Percentiles rank a stretch among this genome's conserved stretches.
phyloP scores from a whole-genome alignment of 2,329 filamentous ascomycete genomes.

The Penicillium sp. region DNA sequence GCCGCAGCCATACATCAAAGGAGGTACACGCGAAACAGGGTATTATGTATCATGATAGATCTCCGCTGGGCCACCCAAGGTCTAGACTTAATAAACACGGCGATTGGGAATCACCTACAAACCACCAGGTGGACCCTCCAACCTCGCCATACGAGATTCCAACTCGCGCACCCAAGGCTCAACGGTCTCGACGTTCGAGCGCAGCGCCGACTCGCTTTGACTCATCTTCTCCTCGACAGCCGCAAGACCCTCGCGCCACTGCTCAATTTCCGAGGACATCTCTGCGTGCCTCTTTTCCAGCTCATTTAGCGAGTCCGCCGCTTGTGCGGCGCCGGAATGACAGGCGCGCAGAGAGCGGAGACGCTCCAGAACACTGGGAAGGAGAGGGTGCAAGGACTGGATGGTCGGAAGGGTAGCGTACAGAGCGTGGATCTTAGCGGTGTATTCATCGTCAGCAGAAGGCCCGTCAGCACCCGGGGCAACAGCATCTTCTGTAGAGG shows the following conservation, averaged over 20 bases:
- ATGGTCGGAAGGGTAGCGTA: slow-evolving; percentile 88
- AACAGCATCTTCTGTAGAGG: slow-evolving; percentile 29
- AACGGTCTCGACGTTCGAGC: slow-evolving; percentile 78
- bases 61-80: background rate
- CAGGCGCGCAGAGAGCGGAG: slow-evolving; percentile 79
- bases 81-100: background rate
- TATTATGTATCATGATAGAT: slow-evolving; percentile 25
- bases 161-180: slow-evolving; percentile 86
- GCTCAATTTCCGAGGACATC: slow-evolving; percentile 78
- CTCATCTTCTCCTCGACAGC: slow-evolving; percentile 75
- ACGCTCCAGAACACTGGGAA: slow-evolving; percentile 82
- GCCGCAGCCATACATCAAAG: background rate
- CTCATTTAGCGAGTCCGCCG: slow-evolving; percentile 71
- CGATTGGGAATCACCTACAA: slow-evolving; percentile 1
- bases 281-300: slow-evolving; percentile 79
- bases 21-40: slow-evolving; percentile 20
- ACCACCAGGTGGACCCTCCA: slow-evolving; percentile 42
- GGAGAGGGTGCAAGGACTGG: slow-evolving; percentile 76
- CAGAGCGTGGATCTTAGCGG: slow-evolving; percentile 84
- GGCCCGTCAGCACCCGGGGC: slow-evolving; percentile 29
- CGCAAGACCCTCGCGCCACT: slow-evolving; percentile 79
- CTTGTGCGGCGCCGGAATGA: slow-evolving; percentile 81
- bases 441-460: slow-evolving; percentile 65
- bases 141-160: slow-evolving; percentile 69
- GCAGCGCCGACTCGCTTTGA: slow-evolving; percentile 68